A percentile compares a stretch with the other conserved stretches of the same genome.
Conservation (phyloP, 371 early-diverging fungal genomes). For the Lichtheimia ramosa region DNA sequence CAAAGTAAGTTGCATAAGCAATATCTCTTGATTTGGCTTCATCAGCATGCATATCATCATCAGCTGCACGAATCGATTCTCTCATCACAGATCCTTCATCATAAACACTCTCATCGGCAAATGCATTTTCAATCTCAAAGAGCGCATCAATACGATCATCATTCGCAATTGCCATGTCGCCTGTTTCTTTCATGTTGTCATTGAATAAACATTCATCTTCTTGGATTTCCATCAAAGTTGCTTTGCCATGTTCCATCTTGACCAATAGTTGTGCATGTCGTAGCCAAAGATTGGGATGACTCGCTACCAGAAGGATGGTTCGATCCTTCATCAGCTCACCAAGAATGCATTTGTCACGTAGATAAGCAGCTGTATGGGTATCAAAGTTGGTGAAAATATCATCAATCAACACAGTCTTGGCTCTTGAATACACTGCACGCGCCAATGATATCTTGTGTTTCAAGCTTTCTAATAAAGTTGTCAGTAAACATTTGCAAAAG, state of each 20-base stretch:
- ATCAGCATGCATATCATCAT: constrained; percentile 9
- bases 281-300: constrained; percentile 70
- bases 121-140: constrained; percentile 23
- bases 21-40: constrained; percentile 19
- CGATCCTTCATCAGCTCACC: constrained; percentile 69
- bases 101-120: constrained; percentile 34
- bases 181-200: constrained; percentile 9
- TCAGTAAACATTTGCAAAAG: constrained; percentile 23
- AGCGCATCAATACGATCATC: constrained; percentile 30
- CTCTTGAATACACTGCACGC: constrained; percentile 69
- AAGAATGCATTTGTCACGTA: constrained; percentile 65
- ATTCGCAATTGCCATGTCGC: neutral
- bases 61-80: constrained; percentile 25
- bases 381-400: constrained; percentile 68
- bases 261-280: constrained; percentile 69
- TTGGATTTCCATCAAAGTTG: constrained; percentile 4
- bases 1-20: constrained; percentile 43
- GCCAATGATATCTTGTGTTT: constrained; percentile 74
- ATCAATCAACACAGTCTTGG: constrained; percentile 67
- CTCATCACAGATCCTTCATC: constrained; percentile 38
- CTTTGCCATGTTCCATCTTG: constrained; percentile 11
- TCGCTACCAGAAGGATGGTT: constrained; percentile 78
- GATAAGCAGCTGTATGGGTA: constrained; percentile 62
- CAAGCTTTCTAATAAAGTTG: constrained; percentile 62
- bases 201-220: neutral